These are phyloP conservation scores for Asterophora lycoperdoides DNA, from an alignment of 768 basidiomycete genomes.

Conservation along the genomic window DNA sequence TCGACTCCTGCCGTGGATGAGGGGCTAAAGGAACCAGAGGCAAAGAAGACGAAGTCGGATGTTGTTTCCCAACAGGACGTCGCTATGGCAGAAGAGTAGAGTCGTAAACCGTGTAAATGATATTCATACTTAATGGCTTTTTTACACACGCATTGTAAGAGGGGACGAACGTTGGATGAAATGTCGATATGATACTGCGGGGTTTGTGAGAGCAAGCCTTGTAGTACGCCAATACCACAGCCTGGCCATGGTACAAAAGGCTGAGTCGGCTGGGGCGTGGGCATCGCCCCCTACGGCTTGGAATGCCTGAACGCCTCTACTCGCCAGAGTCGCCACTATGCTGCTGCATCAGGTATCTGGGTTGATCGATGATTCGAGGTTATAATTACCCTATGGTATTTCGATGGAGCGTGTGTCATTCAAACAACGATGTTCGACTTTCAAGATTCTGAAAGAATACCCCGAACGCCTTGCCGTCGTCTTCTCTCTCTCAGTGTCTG, in stretches of 20 bases:
- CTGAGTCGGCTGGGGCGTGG: too few relatives aligned
- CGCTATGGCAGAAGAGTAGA: constrained; percentile 13
- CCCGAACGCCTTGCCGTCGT: constrained; percentile 18
- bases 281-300: background rate
- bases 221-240: too few relatives aligned
- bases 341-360: constrained; percentile 19
- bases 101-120: too few relatives aligned
- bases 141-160: too few relatives aligned
- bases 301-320: constrained; percentile 1
- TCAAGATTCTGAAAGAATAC: constrained; percentile 6
- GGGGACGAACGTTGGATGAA: too few relatives aligned
- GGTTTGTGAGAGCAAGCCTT: too few relatives aligned
- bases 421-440: constrained; percentile 19
- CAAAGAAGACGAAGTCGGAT: constrained; percentile 35
- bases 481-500: constrained; percentile 10
- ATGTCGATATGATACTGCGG: too few relatives aligned
- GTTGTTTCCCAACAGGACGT: constrained; percentile 18
- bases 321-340: too few relatives aligned
- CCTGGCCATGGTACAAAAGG: too few relatives aligned
- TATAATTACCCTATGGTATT: constrained; percentile 27
- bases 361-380: constrained; percentile 13
- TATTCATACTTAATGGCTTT: too few relatives aligned
- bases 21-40: constrained; percentile 27
- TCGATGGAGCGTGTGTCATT: constrained; percentile 20
- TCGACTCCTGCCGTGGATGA: constrained; percentile 7